Evolutionary conservation across 371 early-diverging fungal species (phyloP).

Genomic region (Rhizopus stolonifer): DNA sequence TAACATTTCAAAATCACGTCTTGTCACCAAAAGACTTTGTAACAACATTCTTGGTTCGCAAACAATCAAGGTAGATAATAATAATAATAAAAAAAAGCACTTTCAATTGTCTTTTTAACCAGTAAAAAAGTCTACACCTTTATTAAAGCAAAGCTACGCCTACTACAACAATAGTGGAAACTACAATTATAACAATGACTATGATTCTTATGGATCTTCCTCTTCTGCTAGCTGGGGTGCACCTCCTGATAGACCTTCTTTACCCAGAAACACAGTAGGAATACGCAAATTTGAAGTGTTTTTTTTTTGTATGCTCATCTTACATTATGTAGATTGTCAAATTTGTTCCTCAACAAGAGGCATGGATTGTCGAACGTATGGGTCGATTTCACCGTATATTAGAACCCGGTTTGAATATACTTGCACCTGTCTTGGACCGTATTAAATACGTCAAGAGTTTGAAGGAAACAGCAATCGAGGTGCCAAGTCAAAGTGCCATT

Average conservation of each 20-base stretch:
- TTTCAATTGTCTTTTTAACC: not conserved
- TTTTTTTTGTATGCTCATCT: not conserved
- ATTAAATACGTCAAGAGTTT: conserved; percentile 91
- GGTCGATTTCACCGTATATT: conserved; percentile 84
- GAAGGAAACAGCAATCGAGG: conserved; percentile 95
- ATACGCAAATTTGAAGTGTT: not conserved
- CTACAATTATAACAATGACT: conserved; percentile 36
- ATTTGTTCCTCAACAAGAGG: conserved; percentile 98
- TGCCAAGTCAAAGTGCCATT: conserved; percentile 92
- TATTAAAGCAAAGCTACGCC: conserved; percentile 18
- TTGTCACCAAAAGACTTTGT: not conserved
- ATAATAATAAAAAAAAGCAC: not conserved
- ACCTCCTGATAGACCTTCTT: conserved; percentile 35
- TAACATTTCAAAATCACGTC: conserved; percentile 8
- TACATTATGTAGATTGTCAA: conserved; percentile 67
- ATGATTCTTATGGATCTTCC: conserved; percentile 27
- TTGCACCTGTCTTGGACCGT: conserved; percentile 86
- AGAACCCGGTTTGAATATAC: conserved; percentile 89
- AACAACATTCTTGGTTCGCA: not conserved
- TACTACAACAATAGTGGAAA: conserved; percentile 34
- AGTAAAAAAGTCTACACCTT: conserved; percentile 26
- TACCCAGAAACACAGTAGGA: conserved; percentile 55
- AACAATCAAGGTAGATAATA: conserved; percentile 6
- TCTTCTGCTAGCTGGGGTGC: conserved; percentile 30
- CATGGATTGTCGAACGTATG: conserved; percentile 91